Evolutionary conservation across 352 stramenopile genomes (phyloP).

Genomic region (Globisporangium spinosum): DNA sequence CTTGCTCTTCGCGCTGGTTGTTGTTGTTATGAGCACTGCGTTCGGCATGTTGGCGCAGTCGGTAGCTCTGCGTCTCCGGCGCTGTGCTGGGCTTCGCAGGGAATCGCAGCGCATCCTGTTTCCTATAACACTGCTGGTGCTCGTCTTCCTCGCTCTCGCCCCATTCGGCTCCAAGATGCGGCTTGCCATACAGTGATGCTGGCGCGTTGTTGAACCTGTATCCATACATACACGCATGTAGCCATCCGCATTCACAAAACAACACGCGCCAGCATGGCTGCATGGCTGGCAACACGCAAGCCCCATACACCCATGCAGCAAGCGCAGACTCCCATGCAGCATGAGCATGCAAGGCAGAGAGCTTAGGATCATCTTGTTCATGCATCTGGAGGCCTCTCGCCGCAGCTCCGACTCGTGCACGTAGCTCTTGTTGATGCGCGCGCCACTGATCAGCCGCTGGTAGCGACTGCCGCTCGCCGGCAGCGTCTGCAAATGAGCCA

Average conservation of each 20-base stretch:
- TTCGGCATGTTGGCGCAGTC: slow-evolving; percentile 10
- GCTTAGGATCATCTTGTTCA: background rate
- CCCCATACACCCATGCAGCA: no score
- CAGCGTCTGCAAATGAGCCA: background rate
- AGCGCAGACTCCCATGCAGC: no score
- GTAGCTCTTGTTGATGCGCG: slow-evolving; percentile 46
- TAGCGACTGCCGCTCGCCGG: slow-evolving; percentile 7
- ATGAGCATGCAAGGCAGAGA: background rate
- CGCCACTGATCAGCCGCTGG: slow-evolving; percentile 22
- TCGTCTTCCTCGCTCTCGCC: slow-evolving; percentile 5
- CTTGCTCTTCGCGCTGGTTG: slow-evolving; percentile 17
- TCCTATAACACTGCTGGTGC: background rate
- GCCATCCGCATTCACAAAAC: slow-evolving; percentile 12
- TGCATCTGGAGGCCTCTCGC: slow-evolving; percentile 32
- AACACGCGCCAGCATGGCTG: background rate
- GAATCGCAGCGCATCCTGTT: slow-evolving; percentile 9
- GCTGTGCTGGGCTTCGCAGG: slow-evolving; percentile 11
- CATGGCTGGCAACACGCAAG: background rate
- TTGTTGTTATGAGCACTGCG: background rate
- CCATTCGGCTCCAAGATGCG: background rate
- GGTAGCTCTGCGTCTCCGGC: background rate
- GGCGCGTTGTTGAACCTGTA: slow-evolving; percentile 23
- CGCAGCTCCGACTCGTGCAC: slow-evolving; percentile 43
- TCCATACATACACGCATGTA: background rate
- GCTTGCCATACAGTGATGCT: slow-evolving; percentile 13